A percentile compares a stretch with the other conserved stretches of the same genome.
Conservation (phyloP, 1,139 yeast species). For the Pneumocystis oryctolagi region DNA sequence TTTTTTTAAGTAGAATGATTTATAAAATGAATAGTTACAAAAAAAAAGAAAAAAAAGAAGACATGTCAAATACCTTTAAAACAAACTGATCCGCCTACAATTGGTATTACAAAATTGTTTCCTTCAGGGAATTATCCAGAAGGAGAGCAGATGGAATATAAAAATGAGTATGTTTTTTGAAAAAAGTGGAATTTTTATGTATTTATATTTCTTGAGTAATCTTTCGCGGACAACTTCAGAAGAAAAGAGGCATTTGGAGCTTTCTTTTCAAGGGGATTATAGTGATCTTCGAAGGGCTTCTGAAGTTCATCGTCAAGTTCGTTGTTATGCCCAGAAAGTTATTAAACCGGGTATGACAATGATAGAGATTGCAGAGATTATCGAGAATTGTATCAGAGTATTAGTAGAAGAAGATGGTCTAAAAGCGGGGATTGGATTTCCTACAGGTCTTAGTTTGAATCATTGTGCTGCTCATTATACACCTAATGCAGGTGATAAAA, state of each 20-base stretch:
- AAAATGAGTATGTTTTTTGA: slow-evolving; percentile 30
- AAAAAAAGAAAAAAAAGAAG: slow-evolving; percentile 26
- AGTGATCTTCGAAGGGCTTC: slow-evolving; percentile 91
- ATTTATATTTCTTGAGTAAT: slow-evolving; percentile 25
- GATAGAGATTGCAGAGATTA: slow-evolving; percentile 75
- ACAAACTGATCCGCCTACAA: slow-evolving; percentile 38
- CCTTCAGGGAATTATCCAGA: slow-evolving; percentile 70
- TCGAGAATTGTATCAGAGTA: slow-evolving; percentile 71
- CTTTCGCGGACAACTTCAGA: slow-evolving; percentile 68
- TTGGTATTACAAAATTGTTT: slow-evolving; percentile 44
- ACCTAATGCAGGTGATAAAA: slow-evolving; percentile 87
- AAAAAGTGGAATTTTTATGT: neutral
- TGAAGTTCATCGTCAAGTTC: slow-evolving; percentile 83
- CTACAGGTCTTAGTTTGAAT: slow-evolving; percentile 86
- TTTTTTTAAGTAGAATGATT: slow-evolving; percentile 16
- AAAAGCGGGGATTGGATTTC: slow-evolving; percentile 86
- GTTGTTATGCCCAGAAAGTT: slow-evolving; percentile 58
- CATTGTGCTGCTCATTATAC: slow-evolving; percentile 97
- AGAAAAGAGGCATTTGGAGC: slow-evolving; percentile 68
- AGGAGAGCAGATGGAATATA: slow-evolving; percentile 43
- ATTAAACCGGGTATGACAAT: slow-evolving; percentile 86
- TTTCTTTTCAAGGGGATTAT: slow-evolving; percentile 45
- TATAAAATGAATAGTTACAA: slow-evolving; percentile 22
- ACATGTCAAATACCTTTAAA: slow-evolving; percentile 20
- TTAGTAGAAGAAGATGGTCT: slow-evolving; percentile 49